Base-by-base conservation (phyloP, 805 yeast genomes). In the Zygoascus bituminiphila region DNA sequence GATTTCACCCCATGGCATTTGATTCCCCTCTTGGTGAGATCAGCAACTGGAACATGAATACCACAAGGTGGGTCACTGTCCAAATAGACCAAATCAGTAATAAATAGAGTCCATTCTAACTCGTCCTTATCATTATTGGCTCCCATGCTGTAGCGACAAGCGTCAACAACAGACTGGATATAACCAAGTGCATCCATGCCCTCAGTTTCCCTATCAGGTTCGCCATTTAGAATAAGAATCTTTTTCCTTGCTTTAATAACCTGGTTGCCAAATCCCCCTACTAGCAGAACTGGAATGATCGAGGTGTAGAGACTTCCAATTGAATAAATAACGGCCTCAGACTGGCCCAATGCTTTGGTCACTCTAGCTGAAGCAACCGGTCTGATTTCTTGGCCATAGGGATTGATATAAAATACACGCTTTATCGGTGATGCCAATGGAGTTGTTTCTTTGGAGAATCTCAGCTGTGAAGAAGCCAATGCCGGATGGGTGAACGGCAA, bases 301-400 rank as follows among this genome's bases (percentile, higher is more conserved):
- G 95, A 85, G 0, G 98, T 89, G 82, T 85, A 84, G 33, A 89
- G 68, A 1, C 95, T 84, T 1, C 98, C 97, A 48, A 89, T 84
- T 0, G 95, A 84, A 60, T 81, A 86, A 0, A 89, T 69, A 0
- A 88, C 66, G 12, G 76, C 69, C 33, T 81, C 75, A 0, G 86
- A 68, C 5, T 42, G 39, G 2, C 41, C 33, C 4, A 48, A 17
- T 8, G 55, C 39, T 3, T 68, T 59, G 1, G 78, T 60, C 0
- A 82, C 88, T 43, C 85, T 67, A 2, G 78, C 64, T 54, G 82
- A 82, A 1, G 91, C 88, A 26, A 69, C 63, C 2, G 96, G 96
- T 53, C 79, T 77, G 22, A 85, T 81, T 60, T 88, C 96, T 57
- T 84, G 86, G 0, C 96, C 95, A 61, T 84, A 85, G 0, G 93